A percentile compares a stretch with the other conserved stretches of the same genome.
Evolutionary conservation across 768 basidiomycete genomes (phyloP).

Genomic region (Amanita rubescens): DNA sequence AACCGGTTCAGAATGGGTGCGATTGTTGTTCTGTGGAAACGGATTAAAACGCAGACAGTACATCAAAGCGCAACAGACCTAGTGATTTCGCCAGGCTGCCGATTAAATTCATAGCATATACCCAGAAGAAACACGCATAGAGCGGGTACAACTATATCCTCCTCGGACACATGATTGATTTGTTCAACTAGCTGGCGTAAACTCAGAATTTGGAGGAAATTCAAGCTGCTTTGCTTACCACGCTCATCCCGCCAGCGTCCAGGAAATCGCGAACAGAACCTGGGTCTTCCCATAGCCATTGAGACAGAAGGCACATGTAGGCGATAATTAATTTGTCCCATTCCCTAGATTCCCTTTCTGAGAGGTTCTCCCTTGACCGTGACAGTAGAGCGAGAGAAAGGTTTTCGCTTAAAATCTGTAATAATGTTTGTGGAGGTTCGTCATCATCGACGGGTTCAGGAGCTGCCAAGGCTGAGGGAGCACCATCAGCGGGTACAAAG

Average conservation of each 20-base stretch:
- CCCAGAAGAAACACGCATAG: constrained; percentile 89
- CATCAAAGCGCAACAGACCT: constrained; percentile 40
- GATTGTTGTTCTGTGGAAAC: constrained; percentile 57
- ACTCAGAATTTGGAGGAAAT: background rate
- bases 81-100: constrained; percentile 93
- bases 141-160: constrained; percentile 82
- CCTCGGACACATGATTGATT: constrained; percentile 83
- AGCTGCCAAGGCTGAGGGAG: constrained; percentile 27
- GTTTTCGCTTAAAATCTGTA: constrained; percentile 86
- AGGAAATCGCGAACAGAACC: constrained; percentile 83
- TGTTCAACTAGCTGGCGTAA: constrained; percentile 81
- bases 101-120: constrained; percentile 93
- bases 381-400: constrained; percentile 81
- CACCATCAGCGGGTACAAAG: constrained; percentile 73
- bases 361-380: constrained; percentile 57
- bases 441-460: constrained; percentile 42
- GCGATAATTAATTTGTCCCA: constrained; percentile 88
- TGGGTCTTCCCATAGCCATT: constrained; percentile 98
- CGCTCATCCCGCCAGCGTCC: constrained; percentile 82
- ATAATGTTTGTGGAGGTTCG: constrained; percentile 60
- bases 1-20: constrained; percentile 87
- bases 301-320: constrained; percentile 74
- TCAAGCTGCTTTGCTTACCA: constrained; percentile 47
- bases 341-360: constrained; percentile 68
- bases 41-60: background rate